Evolutionary conservation across 352 stramenopile species (phyloP).

Genomic region (Pythium oligandrum): DNA sequence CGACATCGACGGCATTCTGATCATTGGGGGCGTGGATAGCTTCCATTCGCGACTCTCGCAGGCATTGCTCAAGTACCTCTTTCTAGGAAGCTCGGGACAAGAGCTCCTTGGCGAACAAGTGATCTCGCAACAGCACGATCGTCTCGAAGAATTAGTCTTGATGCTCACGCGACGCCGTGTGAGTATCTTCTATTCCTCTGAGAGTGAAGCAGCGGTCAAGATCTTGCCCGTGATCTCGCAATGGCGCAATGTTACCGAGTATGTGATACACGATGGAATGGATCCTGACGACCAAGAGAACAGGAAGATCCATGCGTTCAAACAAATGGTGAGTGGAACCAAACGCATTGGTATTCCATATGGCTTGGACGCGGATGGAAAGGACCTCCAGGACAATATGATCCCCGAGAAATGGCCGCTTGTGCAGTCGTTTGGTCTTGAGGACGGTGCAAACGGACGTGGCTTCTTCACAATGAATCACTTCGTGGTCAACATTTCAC

Average conservation of each 20-base stretch:
- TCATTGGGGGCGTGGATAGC: conserved; percentile 69
- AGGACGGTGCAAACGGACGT: conserved; percentile 25
- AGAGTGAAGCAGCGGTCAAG: conserved; percentile 54
- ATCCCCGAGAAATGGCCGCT: conserved; percentile 71
- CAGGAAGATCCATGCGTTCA: conserved; percentile 65
- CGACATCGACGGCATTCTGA: conserved; percentile 43
- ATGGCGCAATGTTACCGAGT: conserved; percentile 63
- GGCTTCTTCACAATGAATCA: conserved; percentile 83
- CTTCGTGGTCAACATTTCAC: conserved; percentile 48
- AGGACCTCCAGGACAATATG: conserved; percentile 47
- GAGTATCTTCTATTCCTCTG: conserved; percentile 60
- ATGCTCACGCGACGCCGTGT: conserved; percentile 35
- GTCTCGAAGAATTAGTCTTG: conserved; percentile 66
- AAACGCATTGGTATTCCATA: conserved; percentile 55
- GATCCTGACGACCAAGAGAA: conserved; percentile 61
- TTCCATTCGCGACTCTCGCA: conserved; percentile 58
- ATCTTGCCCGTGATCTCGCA: conserved; percentile 65
- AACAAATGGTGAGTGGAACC: conserved; percentile 45
- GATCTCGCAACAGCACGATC: conserved; percentile 57
- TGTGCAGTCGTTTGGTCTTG: conserved; percentile 62
- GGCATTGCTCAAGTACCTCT: conserved; percentile 71
- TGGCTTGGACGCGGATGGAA: conserved; percentile 23
- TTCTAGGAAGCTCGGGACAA: conserved; percentile 61
- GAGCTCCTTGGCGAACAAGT: conserved; percentile 74
- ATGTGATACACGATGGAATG: conserved; percentile 60